Conservation (phyloP, 1,284 basidiomycete genomes). For the Cystobasidium slooffiae region DNA sequence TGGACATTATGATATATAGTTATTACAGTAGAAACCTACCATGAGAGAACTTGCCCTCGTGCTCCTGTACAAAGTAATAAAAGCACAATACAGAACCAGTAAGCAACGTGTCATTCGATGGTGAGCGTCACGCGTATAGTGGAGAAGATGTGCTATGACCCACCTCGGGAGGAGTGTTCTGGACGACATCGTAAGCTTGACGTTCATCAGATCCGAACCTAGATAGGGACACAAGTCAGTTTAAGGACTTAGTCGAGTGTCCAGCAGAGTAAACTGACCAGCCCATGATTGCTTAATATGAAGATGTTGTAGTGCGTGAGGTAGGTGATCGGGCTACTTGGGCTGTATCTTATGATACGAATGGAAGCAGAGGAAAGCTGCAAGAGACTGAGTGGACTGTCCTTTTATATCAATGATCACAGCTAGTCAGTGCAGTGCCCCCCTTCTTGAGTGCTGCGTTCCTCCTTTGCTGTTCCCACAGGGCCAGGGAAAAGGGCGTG, state of each 20-base stretch:
- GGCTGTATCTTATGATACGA: not conserved
- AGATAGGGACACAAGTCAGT: not conserved
- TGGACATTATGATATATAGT: not conserved
- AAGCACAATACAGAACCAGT: not conserved
- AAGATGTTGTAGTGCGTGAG: not conserved
- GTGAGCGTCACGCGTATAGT: not conserved
- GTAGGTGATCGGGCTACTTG: not conserved
- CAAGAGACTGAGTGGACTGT: too few species aligned
- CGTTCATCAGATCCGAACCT: conserved; percentile 30
- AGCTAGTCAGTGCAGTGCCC: too few species aligned
- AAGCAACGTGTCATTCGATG: not conserved
- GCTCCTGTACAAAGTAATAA: conserved; percentile 8
- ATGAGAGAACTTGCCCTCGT: conserved; percentile 40
- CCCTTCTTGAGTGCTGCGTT: too few species aligned
- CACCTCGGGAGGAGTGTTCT: conserved; percentile 37
- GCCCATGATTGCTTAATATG: not conserved
- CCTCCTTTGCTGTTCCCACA: too few species aligned
- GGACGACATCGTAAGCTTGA: conserved; percentile 32
- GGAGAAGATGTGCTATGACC: not conserved
- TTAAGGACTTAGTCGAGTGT: not conserved
- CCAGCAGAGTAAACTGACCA: not conserved
- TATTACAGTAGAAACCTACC: not conserved
- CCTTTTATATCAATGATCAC: too few species aligned
- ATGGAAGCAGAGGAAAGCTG: not conserved
- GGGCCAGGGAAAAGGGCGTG: too few species aligned